A percentile compares a stretch with the other conserved stretches of the same genome.
Conservation (phyloP, 1,284 basidiomycete species). For the Mycena sp. region DNA sequence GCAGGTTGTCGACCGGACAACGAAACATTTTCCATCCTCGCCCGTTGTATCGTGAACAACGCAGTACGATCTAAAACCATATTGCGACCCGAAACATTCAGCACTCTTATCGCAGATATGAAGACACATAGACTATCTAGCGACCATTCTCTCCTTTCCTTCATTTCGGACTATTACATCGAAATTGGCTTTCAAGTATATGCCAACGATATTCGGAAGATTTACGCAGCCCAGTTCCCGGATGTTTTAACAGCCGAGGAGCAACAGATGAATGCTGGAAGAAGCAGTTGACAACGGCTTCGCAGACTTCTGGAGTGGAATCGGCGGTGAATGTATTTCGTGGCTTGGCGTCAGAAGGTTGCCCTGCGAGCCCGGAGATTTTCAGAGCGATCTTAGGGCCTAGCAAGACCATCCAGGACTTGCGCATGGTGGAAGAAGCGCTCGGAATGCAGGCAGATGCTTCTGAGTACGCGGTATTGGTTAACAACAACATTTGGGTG, state of each 20-base stretch:
- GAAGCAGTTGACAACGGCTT: slow-evolving; percentile 35
- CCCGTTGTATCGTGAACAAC: slow-evolving; percentile 50
- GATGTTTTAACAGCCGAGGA: slow-evolving; percentile 26
- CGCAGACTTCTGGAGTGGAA: slow-evolving; percentile 39
- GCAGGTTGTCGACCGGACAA: slow-evolving; percentile 56
- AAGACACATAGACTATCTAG: slow-evolving; percentile 51
- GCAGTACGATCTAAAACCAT: slow-evolving; percentile 42
- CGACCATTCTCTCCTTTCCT: slow-evolving; percentile 50
- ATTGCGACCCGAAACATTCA: slow-evolving; percentile 48
- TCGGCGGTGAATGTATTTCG: slow-evolving; percentile 20
- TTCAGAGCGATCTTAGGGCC: slow-evolving; percentile 49
- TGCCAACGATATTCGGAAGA: slow-evolving; percentile 47
- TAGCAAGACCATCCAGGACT: slow-evolving; percentile 49
- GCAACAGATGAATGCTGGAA: slow-evolving; percentile 31
- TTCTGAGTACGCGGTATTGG: slow-evolving; percentile 60
- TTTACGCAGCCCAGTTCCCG: slow-evolving; percentile 43
- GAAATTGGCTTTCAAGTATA: slow-evolving; percentile 44
- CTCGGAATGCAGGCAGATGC: slow-evolving; percentile 51
- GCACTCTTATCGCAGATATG: slow-evolving; percentile 56
- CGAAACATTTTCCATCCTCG: slow-evolving; percentile 58
- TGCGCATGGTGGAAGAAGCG: slow-evolving; percentile 53
- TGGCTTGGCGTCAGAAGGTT: background rate
- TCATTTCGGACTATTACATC: slow-evolving; percentile 55
- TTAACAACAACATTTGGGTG: slow-evolving; percentile 55
- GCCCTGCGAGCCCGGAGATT: slow-evolving; percentile 25